phyloP scores from a whole-genome alignment of 2,329 filamentous ascomycete genomes.

The Nigrograna mackinnonii region DNA sequence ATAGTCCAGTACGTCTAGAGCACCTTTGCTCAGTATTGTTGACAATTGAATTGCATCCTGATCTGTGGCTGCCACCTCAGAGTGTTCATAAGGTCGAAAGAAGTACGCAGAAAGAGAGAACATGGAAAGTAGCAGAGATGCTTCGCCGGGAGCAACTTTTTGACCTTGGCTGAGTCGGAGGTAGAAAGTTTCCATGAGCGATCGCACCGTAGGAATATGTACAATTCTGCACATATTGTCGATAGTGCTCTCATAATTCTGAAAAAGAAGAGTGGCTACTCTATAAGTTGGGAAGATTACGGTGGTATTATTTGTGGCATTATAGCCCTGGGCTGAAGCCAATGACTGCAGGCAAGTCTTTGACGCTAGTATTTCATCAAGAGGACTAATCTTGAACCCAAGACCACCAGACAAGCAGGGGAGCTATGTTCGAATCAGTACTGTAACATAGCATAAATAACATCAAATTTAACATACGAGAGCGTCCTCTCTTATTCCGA shows the following conservation, averaged over 20 bases:
- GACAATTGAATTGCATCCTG: not conserved
- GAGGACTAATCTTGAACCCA: not conserved
- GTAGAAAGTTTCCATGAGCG: conserved; percentile 2
- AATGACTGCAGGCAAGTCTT: not conserved
- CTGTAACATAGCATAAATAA: not conserved
- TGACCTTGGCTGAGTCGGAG: not conserved
- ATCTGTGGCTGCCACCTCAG: not conserved
- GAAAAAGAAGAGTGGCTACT: not conserved
- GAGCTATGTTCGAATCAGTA: not conserved
- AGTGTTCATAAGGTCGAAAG: not conserved
- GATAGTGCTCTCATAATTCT: not conserved
- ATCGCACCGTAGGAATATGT: conserved; percentile 4
- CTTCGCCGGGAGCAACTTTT: not conserved
- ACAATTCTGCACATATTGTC: conserved; percentile 1
- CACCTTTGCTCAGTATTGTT: conserved; percentile 3
- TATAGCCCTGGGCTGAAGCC: not conserved
- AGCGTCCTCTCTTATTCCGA: not conserved
- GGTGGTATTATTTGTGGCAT: not conserved
- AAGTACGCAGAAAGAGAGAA: not conserved
- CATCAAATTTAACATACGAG: not conserved
- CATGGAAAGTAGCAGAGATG: not conserved
- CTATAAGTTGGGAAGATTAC: not conserved
- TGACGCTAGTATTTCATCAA: not conserved
- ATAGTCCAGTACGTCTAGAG: conserved; percentile 6
- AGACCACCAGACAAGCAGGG: not conserved